A percentile compares a stretch with the other conserved stretches of the same genome.
phyloP scores from a whole-genome alignment of 768 basidiomycete genomes.

The Neoboletus magnificus region DNA sequence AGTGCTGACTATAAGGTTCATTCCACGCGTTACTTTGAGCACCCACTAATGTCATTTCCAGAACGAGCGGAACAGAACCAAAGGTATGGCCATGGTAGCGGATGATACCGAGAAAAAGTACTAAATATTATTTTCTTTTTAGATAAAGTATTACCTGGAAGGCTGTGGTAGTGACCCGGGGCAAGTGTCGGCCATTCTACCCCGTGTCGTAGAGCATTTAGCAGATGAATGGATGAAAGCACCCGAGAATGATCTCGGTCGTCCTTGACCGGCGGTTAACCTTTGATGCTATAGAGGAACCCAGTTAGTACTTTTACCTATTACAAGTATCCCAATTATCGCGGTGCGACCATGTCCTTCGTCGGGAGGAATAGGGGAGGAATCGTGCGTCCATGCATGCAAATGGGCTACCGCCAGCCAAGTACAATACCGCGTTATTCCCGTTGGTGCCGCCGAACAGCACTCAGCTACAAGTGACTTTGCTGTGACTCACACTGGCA shows the following conservation, averaged over 20 bases:
- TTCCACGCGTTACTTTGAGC: conserved; percentile 1
- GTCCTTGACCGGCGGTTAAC: conserved; percentile 23
- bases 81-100: conserved; percentile 50
- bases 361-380: too few relatives aligned
- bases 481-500: too few relatives aligned
- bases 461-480: too few relatives aligned
- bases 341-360: too few relatives aligned
- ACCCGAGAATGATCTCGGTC: conserved; percentile 44
- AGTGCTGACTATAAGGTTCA: conserved; percentile 67
- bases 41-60: conserved; percentile 20
- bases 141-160: conserved; percentile 90
- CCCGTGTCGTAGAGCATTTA: conserved; percentile 56
- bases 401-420: too few relatives aligned
- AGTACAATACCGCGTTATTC: too few relatives aligned
- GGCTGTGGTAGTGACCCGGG: conserved; percentile 56
- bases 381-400: too few relatives aligned
- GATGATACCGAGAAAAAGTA: neutral
- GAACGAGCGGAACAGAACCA: conserved; percentile 89
- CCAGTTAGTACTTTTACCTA: neutral
- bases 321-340: too few relatives aligned
- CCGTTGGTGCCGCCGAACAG: too few relatives aligned
- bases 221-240: conserved; percentile 68
- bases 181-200: conserved; percentile 50
- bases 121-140: neutral
- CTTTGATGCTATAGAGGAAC: neutral